A percentile compares a stretch with the other conserved stretches of the same genome.
Evolutionary conservation across 192 early-diverging fungal species (phyloP).

Genomic region (Pilaira anomala): DNA sequence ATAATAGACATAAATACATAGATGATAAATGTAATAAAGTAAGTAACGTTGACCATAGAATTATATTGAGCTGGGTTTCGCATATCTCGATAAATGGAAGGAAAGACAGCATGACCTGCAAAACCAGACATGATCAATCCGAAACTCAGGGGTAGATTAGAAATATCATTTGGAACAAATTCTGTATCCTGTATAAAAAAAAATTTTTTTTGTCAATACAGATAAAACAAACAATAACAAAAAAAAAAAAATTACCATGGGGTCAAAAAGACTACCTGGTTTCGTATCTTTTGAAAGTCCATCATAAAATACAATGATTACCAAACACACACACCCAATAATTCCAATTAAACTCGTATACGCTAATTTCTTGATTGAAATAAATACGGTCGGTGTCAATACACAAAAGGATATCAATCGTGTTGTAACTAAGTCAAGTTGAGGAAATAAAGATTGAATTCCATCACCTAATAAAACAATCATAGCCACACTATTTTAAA

Average conservation of each 20-base stretch:
- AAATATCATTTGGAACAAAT: slow-evolving; percentile 42
- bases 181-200: slow-evolving; percentile 38
- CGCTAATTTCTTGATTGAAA: slow-evolving; percentile 43
- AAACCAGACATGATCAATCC: slow-evolving; percentile 59
- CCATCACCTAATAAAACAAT: slow-evolving; percentile 36
- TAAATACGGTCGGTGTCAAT: slow-evolving; percentile 49
- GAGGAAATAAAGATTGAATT: slow-evolving; percentile 31
- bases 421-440: slow-evolving; percentile 27
- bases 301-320: slow-evolving; percentile 56
- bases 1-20: slow-evolving; percentile 49
- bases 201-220: neutral
- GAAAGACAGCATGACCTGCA: slow-evolving; percentile 66
- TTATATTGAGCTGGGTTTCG: slow-evolving; percentile 42
- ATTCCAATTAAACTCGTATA: slow-evolving; percentile 64
- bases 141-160: slow-evolving; percentile 42
- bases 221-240: too few relatives aligned
- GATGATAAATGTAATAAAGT: slow-evolving; percentile 44
- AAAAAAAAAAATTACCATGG: slow-evolving; percentile 38
- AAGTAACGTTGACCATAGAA: slow-evolving; percentile 52
- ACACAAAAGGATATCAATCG: slow-evolving; percentile 44
- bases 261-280: slow-evolving; percentile 55
- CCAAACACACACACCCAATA: slow-evolving; percentile 43
- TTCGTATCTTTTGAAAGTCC: slow-evolving; percentile 45
- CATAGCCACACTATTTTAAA: slow-evolving; percentile 37
- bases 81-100: slow-evolving; percentile 66